phyloP scores from a whole-genome alignment of 768 basidiomycete species.

The Tephrocybe sp. region DNA sequence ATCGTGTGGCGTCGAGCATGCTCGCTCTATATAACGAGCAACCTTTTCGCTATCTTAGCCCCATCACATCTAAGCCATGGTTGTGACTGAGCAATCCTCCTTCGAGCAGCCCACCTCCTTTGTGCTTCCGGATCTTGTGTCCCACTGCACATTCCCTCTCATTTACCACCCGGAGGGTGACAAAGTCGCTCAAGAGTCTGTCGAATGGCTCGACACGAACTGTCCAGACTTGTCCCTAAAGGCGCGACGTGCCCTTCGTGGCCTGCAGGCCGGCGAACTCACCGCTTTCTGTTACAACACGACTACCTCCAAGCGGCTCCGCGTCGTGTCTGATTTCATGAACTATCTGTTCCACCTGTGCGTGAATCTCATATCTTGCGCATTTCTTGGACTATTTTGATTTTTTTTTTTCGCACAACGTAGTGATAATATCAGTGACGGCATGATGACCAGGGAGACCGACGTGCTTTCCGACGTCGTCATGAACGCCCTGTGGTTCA shows the following conservation, averaged over 20 bases:
- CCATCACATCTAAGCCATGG: conserved; percentile 3
- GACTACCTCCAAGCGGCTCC: conserved; percentile 54
- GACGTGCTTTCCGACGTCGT: conserved; percentile 60
- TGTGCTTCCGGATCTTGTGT: conserved; percentile 55
- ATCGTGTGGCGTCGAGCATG: conserved; percentile 6
- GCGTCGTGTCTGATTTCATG: conserved; percentile 71
- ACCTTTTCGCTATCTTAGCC: neutral
- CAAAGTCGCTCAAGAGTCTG: conserved; percentile 44
- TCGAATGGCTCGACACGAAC: conserved; percentile 48
- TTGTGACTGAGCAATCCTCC: neutral
- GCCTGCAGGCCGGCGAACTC: conserved; percentile 66
- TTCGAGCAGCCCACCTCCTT: conserved; percentile 25
- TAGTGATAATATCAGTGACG: conserved; percentile 76
- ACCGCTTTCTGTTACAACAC: conserved; percentile 65
- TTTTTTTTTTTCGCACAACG: conserved; percentile 9
- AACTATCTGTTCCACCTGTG: conserved; percentile 57
- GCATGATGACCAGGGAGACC: conserved; percentile 68
- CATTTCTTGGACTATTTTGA: conserved; percentile 5
- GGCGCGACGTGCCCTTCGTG: conserved; percentile 48
- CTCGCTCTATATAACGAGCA: conserved; percentile 7
- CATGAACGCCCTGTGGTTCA: conserved; percentile 69
- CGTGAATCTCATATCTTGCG: conserved; percentile 21
- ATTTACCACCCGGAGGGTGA: conserved; percentile 46
- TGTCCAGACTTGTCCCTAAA: conserved; percentile 47
- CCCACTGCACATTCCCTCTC: conserved; percentile 48